Evolutionary conservation across 2,329 filamentous ascomycete genomes (phyloP).

Genomic region (Exophiala aquamarina): DNA sequence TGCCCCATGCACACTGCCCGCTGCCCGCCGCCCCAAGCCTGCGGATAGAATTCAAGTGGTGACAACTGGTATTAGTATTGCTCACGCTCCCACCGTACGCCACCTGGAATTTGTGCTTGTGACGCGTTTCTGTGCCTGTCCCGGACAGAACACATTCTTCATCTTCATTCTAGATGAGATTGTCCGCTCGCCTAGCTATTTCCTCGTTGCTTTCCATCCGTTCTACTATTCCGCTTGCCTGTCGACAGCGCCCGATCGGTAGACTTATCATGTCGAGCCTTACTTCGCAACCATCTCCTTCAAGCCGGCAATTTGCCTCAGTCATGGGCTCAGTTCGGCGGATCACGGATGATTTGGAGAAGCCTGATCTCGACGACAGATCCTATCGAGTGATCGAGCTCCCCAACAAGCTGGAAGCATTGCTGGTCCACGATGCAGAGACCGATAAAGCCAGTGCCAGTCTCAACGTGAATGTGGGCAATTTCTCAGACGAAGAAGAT

Average conservation of each 20-base stretch:
- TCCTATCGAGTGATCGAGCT: slow-evolving; percentile 84
- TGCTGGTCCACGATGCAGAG: slow-evolving; percentile 89
- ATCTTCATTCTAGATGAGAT: slow-evolving; percentile 19
- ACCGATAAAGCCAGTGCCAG: slow-evolving; percentile 97
- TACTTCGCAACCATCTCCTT: slow-evolving; percentile 4
- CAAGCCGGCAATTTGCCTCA: slow-evolving; percentile 21
- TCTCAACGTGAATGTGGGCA: slow-evolving; percentile 93
- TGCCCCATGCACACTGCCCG: too few relatives aligned
- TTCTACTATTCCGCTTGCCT: not conserved
- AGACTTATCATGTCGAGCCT: slow-evolving; percentile 6
- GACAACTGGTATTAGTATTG: too few relatives aligned
- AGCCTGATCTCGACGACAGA: slow-evolving; percentile 80
- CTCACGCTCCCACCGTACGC: too few relatives aligned
- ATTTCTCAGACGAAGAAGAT: slow-evolving; percentile 85
- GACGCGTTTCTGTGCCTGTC: too few relatives aligned
- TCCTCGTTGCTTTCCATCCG: slow-evolving; percentile 13
- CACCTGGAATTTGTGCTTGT: too few relatives aligned
- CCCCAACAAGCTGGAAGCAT: slow-evolving; percentile 81
- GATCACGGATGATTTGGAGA: slow-evolving; percentile 73
- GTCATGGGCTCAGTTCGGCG: slow-evolving; percentile 31
- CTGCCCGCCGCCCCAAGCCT: too few relatives aligned
- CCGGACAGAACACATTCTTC: not conserved
- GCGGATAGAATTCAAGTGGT: too few relatives aligned
- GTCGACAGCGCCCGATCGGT: not conserved
- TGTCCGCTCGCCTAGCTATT: slow-evolving; percentile 15